phyloP scores from a whole-genome alignment of 2,329 filamentous ascomycete genomes.

The Fusarium tanahbumbuense region DNA sequence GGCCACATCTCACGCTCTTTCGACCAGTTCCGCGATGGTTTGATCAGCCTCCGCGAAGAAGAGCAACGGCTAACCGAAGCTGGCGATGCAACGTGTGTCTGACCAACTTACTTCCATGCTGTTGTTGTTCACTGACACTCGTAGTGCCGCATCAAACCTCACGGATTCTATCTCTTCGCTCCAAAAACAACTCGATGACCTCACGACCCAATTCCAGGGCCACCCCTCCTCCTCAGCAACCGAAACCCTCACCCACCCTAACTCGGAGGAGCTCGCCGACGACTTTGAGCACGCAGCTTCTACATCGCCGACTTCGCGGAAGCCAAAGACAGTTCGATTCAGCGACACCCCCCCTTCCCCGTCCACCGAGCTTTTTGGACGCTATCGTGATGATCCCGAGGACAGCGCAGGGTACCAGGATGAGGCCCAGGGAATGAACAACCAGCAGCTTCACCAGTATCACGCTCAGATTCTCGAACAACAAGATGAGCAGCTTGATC shows the following conservation, averaged over 20 bases:
- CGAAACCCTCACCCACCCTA: conserved; percentile 68
- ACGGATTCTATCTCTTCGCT: conserved; percentile 75
- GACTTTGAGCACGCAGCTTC: conserved; percentile 75
- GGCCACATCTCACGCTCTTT: conserved; percentile 89
- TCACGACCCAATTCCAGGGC: conserved; percentile 84
- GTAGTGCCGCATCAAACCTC: conserved; percentile 61
- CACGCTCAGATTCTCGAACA: conserved; percentile 84
- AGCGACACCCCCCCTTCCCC: conserved; percentile 69
- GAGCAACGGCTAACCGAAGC: conserved; percentile 71
- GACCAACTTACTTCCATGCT: neutral
- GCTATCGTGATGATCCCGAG: conserved; percentile 77
- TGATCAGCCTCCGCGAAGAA: conserved; percentile 76
- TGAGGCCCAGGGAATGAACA: conserved; percentile 72
- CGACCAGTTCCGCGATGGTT: conserved; percentile 84
- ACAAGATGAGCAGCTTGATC: conserved; percentile 94
- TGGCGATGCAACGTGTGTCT: conserved; percentile 70
- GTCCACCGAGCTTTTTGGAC: conserved; percentile 61
- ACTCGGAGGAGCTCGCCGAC: conserved; percentile 69
- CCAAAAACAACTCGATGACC: conserved; percentile 78
- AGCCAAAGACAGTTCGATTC: conserved; percentile 86
- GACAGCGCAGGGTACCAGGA: conserved; percentile 68
- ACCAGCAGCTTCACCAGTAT: conserved; percentile 87
- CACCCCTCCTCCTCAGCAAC: conserved; percentile 63
- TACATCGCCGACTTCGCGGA: conserved; percentile 47
- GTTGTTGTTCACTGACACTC: neutral